These are phyloP conservation scores for Rhypophila decipiens DNA, from an alignment of 495 filamentous ascomycete genomes.

Conservation along the genomic window DNA sequence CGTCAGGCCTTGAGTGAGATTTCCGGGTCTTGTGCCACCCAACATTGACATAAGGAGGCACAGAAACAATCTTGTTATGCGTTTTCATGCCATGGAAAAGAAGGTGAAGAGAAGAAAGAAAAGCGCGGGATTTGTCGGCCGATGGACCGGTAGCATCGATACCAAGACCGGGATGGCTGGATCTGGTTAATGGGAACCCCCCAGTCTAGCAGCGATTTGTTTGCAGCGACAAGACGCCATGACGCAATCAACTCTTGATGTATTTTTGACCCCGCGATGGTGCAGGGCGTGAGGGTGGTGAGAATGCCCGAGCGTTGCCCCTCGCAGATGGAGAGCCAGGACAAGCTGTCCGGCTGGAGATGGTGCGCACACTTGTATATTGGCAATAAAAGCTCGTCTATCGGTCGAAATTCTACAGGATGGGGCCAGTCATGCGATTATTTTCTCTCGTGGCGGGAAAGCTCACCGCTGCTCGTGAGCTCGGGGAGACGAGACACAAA, in stretches of 20 bases:
- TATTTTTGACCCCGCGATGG: constrained; percentile 2
- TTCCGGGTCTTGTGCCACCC: no score
- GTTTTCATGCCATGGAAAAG: no score
- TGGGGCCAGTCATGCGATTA: neutral
- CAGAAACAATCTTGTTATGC: no score
- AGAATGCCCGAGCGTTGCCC: neutral
- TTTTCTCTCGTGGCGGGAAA: neutral
- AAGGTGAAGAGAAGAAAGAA: no score
- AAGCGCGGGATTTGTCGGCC: no score
- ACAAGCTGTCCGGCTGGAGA: neutral
- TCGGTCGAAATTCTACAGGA: neutral
- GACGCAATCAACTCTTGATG: neutral
- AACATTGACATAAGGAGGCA: no score
- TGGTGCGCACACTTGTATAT: no score
- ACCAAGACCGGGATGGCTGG: no score
- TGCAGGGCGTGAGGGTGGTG: no score
- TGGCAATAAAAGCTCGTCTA: constrained; percentile 1
- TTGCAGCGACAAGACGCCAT: neutral
- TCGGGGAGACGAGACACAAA: neutral
- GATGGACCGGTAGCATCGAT: no score
- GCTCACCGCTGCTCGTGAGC: neutral
- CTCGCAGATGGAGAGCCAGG: neutral
- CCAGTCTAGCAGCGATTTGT: neutral
- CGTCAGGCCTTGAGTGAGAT: no score
- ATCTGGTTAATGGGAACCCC: neutral